Base-by-base conservation (phyloP, 1,284 basidiomycete genomes). In the Cutaneotrichosporon curvatum region DNA sequence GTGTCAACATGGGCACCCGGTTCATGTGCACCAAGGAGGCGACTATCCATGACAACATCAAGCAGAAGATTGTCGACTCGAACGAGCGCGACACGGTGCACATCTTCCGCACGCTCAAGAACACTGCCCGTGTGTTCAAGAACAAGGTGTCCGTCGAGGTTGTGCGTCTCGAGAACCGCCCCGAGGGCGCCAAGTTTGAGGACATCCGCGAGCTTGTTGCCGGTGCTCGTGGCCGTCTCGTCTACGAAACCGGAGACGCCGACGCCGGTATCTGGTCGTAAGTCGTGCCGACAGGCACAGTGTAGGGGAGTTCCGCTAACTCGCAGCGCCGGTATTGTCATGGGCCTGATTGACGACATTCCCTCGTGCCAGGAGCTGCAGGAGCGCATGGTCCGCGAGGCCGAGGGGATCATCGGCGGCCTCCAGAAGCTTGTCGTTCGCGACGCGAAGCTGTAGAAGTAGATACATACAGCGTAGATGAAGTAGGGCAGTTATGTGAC, bases 1-100 rank as follows among this genome's bases (percentile, higher is more conserved):
- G 88, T 35, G 77, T 84, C 8, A 92, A 90, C 65, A 87, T 90
- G 84, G 88, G 51, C 38, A 58, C 58, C 2, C 58, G 63, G 35
- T 69, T 67, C 56, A 70, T 69, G 66, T 63, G 60, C 50, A 74
- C 74, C 22, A 60, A 60, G 28, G 73, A 74, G 61, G 82, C 85
- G 45, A 82, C 87, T 16, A 90, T 94, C 52, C 89, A 95, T 70
- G 78, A 85, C 56, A 86, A 82, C 57, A 87, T 96, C 78, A 96
- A 96, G 72, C 76, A 89, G 44, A 84, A 80, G 67, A 94, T 96
- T 43, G 84, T 96, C 41, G 75, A 79, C 10, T 82, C 87, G 6
- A 81, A 78, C 6, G 91, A 96, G 70, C 77, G 78, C 47, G 85
- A 94, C 50, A 79, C 78, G 1, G 71, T 84, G 7, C 92, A 95